Evolutionary conservation across 78 protist genomes (phyloP).

Genomic region (Goniomonas avonlea): DNA sequence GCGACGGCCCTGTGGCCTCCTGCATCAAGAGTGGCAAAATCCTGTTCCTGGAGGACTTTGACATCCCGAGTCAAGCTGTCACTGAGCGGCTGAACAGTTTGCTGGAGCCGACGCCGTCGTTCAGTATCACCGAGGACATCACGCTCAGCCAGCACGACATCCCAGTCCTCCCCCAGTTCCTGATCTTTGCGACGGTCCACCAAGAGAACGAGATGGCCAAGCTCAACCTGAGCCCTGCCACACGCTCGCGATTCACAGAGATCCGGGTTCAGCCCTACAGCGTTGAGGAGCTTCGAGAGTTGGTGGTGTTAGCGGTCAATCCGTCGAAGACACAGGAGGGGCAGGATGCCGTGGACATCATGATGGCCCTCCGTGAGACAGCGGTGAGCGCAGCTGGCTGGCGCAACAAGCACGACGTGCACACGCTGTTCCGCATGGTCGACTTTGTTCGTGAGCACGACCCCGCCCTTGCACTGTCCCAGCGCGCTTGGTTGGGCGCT

Average conservation of each 20-base stretch:
- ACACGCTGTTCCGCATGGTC: no score
- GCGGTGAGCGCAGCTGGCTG: no score
- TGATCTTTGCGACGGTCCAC: not conserved
- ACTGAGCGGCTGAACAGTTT: conserved; percentile 14
- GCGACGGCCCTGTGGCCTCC: not conserved
- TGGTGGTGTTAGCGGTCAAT: no score
- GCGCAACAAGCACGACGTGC: no score
- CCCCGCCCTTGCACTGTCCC: no score
- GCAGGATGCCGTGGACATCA: no score
- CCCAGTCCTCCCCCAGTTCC: not conserved
- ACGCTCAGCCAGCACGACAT: not conserved
- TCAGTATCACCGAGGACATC: not conserved
- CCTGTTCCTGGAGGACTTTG: not conserved
- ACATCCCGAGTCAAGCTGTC: not conserved
- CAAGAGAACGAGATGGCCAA: not conserved
- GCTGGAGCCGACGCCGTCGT: not conserved
- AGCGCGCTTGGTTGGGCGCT: no score
- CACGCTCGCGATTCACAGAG: not conserved
- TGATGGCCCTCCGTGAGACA: no score
- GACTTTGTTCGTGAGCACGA: no score
- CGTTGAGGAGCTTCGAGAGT: no score
- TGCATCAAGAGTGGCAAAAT: not conserved
- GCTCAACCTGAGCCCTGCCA: not conserved
- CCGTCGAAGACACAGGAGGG: no score
- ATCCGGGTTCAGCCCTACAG: not conserved